Base-by-base conservation (phyloP, 2,329 filamentous ascomycete genomes). In the Paecilomyces fulvus region DNA sequence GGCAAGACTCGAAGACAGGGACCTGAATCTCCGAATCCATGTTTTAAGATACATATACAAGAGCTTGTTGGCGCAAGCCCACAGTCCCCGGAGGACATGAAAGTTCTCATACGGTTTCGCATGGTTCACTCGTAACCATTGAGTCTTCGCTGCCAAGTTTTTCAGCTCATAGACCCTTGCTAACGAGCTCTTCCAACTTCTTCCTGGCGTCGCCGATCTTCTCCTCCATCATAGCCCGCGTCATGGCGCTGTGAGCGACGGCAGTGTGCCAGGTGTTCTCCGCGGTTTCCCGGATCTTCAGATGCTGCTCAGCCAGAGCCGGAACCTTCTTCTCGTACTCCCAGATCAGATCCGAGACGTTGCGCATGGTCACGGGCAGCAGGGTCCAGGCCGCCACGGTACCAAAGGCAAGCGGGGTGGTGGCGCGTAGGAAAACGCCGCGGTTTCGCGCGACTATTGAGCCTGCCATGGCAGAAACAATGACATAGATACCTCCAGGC, bases 401-500 rank as follows among this genome's bases (percentile, higher is more conserved):
- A 63, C 92, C 94, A 49, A 96, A 84, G 20, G 86, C 85, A 52
- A 92, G 74, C 10, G 94, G 94, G 1, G 89, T 81, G 1, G 86
- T 79, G 55, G 87, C 85, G 63, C 94, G 86, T 55, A 99, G 78
- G 60, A 96, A 72, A 60, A 97, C 81, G 73, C 88, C 92, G 65
- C 92, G 86, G 79, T 95, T 95, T 61, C 92, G 85, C 55, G 89
- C 85, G 55, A 96, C 79, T 71, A 99, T 97, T 73, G 85, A 91
- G 64, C 92, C 94, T 33, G 94, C 90, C 92, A 99, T 96, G 66
- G 90, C 86, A 48, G 92, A 87, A 51, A 99, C 92, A 30, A 96
- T 83, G 51, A 97, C 91, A 77, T 97, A 97, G 64, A 97, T 84
- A 58, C 85, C 80, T 25, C 92, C 92, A 31, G 94, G 94, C 75